Evolutionary conservation across 2,329 filamentous ascomycete species (phyloP).

Genomic region (Exserohilum turcica): DNA sequence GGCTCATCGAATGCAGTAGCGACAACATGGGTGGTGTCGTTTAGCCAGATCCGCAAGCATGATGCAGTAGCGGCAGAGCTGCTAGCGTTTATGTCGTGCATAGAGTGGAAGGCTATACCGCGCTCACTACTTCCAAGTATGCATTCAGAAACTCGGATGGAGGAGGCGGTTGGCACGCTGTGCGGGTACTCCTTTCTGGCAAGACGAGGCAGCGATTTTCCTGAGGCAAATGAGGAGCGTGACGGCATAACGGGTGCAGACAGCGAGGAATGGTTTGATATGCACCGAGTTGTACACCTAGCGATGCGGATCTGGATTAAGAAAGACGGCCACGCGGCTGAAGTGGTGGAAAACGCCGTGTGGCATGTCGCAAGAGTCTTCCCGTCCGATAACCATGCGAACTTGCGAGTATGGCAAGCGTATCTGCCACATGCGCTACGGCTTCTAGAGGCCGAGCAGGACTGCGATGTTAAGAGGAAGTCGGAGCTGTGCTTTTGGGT

Average conservation of each 20-base stretch:
- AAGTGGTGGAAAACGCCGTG: not conserved
- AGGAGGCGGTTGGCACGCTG: not conserved
- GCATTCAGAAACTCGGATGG: conserved; percentile 1
- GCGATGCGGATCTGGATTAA: not conserved
- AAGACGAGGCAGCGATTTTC: conserved; percentile 11
- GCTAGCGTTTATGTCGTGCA: conserved; percentile 41
- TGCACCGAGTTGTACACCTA: not conserved
- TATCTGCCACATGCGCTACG: not conserved
- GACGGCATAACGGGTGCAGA: not conserved
- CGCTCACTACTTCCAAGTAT: conserved; percentile 16
- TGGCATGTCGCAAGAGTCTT: not conserved
- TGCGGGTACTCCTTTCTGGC: conserved; percentile 29
- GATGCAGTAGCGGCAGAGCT: conserved; percentile 44
- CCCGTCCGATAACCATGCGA: not conserved
- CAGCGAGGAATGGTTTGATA: not conserved
- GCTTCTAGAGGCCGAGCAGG: not conserved
- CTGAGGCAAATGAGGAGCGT: not conserved
- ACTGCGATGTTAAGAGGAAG: too few relatives aligned
- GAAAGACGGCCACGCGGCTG: not conserved
- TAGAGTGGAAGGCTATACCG: conserved; percentile 28
- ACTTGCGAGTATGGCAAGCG: not conserved
- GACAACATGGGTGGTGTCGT: conserved; percentile 53
- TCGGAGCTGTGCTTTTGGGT: not conserved
- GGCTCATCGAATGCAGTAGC: conserved; percentile 48
- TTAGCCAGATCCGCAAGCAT: conserved; percentile 39